Conservation (phyloP, 371 early-diverging fungal genomes). For the Nematocida ironsii region DNA sequence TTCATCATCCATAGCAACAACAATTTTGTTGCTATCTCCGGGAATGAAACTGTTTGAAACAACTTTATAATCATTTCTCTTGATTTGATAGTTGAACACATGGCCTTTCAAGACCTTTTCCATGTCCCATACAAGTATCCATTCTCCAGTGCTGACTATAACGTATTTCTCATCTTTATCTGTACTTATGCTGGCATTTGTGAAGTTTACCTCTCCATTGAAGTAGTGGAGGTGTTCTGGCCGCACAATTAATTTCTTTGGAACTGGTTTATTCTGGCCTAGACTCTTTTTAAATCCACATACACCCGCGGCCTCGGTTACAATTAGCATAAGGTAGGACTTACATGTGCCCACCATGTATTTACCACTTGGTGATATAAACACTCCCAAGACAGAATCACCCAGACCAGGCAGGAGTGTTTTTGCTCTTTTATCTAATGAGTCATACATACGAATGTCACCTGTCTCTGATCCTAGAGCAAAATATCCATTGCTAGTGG, state of each 20-base stretch:
- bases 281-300: slow-evolving; percentile 62
- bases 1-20: slow-evolving; percentile 73
- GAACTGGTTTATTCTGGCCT: slow-evolving; percentile 72
- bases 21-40: slow-evolving; percentile 74
- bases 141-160: slow-evolving; percentile 79
- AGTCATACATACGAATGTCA: slow-evolving; percentile 80
- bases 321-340: slow-evolving; percentile 77
- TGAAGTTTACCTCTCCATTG: slow-evolving; percentile 75
- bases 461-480: slow-evolving; percentile 81
- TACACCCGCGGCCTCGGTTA: slow-evolving; percentile 62
- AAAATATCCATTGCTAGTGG: slow-evolving; percentile 77
- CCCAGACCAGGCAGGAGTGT: slow-evolving; percentile 81
- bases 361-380: slow-evolving; percentile 80
- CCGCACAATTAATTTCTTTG: slow-evolving; percentile 76
- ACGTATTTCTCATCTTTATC: slow-evolving; percentile 76
- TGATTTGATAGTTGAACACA: slow-evolving; percentile 77
- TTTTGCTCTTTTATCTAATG: slow-evolving; percentile 78
- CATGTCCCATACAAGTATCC: slow-evolving; percentile 87
- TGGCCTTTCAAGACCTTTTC: slow-evolving; percentile 75
- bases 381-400: slow-evolving; percentile 79
- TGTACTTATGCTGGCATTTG: slow-evolving; percentile 83
- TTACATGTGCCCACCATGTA: slow-evolving; percentile 82
- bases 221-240: slow-evolving; percentile 84
- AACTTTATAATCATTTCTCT: slow-evolving; percentile 75
- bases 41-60: slow-evolving; percentile 83